phyloP scores from a whole-genome alignment of 2,329 filamentous ascomycete genomes.

The Botrytis fragariae region DNA sequence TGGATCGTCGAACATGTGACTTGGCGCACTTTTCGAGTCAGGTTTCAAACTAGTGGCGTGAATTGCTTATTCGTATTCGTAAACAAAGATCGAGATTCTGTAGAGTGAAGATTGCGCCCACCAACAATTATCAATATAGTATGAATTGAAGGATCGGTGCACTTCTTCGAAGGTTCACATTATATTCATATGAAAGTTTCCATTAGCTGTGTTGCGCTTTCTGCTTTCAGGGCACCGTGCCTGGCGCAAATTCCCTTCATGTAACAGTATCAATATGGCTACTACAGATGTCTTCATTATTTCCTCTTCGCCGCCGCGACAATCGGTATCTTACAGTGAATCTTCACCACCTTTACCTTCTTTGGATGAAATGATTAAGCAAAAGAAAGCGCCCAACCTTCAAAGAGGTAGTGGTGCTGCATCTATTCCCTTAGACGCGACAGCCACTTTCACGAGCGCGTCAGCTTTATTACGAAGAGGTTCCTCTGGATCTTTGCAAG shows the following conservation, averaged over 20 bases:
- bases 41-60: conserved; percentile 2
- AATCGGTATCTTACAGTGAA: conserved; percentile 28
- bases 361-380: conserved; percentile 47
- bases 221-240: conserved; percentile 26
- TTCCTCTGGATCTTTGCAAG: conserved; percentile 15
- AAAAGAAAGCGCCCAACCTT: conserved; percentile 38
- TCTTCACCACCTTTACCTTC: conserved; percentile 46
- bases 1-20: neutral
- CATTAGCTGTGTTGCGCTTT: conserved; percentile 32
- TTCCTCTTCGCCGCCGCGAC: conserved; percentile 29
- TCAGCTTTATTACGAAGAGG: conserved; percentile 33
- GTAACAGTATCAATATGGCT: conserved; percentile 39
- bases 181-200: conserved; percentile 21
- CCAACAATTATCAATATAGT: neutral
- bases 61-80: neutral
- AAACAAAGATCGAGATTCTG: conserved; percentile 5
- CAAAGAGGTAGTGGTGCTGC: conserved; percentile 42
- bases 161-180: neutral
- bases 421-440: conserved; percentile 41
- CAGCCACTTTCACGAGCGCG: conserved; percentile 45
- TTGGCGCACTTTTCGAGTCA: conserved; percentile 16
- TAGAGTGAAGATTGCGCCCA: neutral
- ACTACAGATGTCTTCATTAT: conserved; percentile 37
- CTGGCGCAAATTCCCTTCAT: conserved; percentile 27
- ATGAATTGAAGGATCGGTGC: neutral